Evolutionary conservation across 1,284 basidiomycete species (phyloP), one percentile per base, ranked within the genome.

Genomic region (Uromyces viciae-fabae): DNA sequence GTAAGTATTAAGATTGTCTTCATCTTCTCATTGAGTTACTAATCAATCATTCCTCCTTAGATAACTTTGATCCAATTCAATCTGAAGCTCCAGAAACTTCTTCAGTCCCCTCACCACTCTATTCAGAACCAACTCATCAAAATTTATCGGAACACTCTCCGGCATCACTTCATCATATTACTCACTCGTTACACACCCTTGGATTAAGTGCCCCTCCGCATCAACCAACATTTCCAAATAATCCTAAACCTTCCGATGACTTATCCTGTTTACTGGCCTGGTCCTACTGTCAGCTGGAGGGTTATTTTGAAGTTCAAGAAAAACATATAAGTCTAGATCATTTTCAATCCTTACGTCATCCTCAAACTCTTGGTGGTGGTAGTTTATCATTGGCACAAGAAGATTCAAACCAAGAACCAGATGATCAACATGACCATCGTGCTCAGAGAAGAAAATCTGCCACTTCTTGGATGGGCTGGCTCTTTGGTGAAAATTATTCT

Each of bases 221-320:
- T 52, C 69, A 31, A 28, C 19, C 43, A 7, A 22, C 19, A 9
- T 72, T 72, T 43, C n/a, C 64, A 66, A 5, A 7, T 3, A 31
- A 7, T 11, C 42, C n/a, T n/a, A n/a, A n/a, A n/a, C n/a, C n/a
- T n/a, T n/a, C n/a, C n/a, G n/a, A n/a, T n/a, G n/a, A n/a, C n/a
- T n/a, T n/a, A n/a, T n/a, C n/a, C n/a, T n/a, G n/a, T 3, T 25
- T 68, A 25, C 22, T 77, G 31, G 52, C n/a, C n/a, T 77, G 75
- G 75, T 36, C 75, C 14, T 77, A 77, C n/a, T 77, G 75, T 68
- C 75, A 77, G 40, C 38, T 77, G 2, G 46, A 77, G 25, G 75
- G 62, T 42, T 46, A n/a, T 17, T 77, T 77, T 33, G 60, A 77
- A 43, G n/a, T 43, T 7, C 17, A 68, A 38, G 19, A 46, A 3